phyloP scores from a whole-genome alignment of 1,284 basidiomycete species.

The Pseudozyma tsukubaensis region DNA sequence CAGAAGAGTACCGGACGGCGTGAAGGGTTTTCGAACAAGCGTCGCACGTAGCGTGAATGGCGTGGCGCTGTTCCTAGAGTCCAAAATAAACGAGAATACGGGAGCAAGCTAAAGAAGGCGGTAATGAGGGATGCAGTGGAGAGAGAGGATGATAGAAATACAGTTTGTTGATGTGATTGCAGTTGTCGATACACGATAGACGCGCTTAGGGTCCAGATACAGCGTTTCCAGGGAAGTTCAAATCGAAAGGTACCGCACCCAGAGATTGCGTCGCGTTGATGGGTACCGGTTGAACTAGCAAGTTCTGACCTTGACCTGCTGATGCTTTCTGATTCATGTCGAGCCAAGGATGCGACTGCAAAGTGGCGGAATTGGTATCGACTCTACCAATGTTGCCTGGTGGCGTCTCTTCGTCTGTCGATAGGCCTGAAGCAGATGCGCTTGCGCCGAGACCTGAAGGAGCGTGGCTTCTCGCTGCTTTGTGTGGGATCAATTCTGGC shows the following conservation, averaged over 20 bases:
- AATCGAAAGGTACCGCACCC: constrained; percentile 21
- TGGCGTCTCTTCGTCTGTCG: constrained; percentile 41
- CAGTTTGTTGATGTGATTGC: constrained; percentile 13
- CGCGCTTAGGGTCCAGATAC: not conserved
- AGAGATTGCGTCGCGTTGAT: constrained; percentile 27
- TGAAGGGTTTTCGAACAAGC: not conserved
- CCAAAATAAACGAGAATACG: not conserved
- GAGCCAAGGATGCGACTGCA: not conserved
- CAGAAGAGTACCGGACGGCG: not conserved
- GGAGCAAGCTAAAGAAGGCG: not conserved
- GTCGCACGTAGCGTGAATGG: constrained; percentile 24
- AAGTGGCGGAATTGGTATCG: constrained; percentile 10
- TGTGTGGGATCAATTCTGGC: constrained; percentile 24
- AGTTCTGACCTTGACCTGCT: not conserved
- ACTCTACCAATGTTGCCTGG: constrained; percentile 9
- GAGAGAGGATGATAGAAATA: constrained; percentile 30
- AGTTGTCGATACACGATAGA: not conserved
- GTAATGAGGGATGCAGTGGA: too few relatives aligned
- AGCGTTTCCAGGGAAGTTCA: constrained; percentile 15
- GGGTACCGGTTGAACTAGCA: constrained; percentile 20
- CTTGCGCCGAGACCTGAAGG: constrained; percentile 7
- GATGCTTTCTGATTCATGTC: constrained; percentile 1
- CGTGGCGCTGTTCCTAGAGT: constrained; percentile 5
- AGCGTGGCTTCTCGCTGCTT: not conserved
- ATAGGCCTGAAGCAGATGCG: constrained; percentile 26